Percentiles rank a stretch among this genome's conserved stretches.
These are phyloP conservation scores for Meira nashicola DNA, from an alignment of 1,284 basidiomycete genomes.

Conservation along the genomic window DNA sequence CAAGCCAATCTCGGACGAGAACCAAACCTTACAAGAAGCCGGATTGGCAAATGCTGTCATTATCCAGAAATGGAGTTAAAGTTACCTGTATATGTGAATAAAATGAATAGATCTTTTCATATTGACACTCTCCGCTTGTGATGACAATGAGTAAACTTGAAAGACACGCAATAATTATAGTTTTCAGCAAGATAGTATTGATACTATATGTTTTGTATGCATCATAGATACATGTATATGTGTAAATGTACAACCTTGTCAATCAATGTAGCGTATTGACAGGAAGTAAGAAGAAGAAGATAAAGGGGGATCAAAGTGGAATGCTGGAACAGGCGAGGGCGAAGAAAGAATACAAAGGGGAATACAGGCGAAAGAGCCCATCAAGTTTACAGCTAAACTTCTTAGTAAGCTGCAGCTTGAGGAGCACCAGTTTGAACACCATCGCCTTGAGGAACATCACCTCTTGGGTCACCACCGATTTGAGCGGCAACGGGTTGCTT, in stretches of 20 bases:
- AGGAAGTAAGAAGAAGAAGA: no score
- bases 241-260: no score
- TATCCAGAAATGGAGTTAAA: slow-evolving; percentile 37
- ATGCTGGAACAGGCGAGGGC: not conserved
- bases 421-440: no score
- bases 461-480: slow-evolving; percentile 1
- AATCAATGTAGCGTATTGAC: no score
- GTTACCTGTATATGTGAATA: not conserved
- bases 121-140: no score
- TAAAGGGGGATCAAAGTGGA: not conserved
- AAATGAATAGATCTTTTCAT: no score
- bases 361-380: not conserved
- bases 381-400: no score
- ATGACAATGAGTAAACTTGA: no score
- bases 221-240: no score
- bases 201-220: no score
- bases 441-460: slow-evolving; percentile 7
- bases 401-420: slow-evolving; percentile 1
- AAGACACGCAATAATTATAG: no score
- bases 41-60: slow-evolving; percentile 48
- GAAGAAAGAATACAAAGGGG: slow-evolving; percentile 4
- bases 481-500: slow-evolving; percentile 29
- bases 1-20: slow-evolving; percentile 44
- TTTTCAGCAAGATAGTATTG: no score
- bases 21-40: slow-evolving; percentile 39